phyloP scores from a whole-genome alignment of 331 rosid genomes.

The Prunus yedoensis region DNA sequence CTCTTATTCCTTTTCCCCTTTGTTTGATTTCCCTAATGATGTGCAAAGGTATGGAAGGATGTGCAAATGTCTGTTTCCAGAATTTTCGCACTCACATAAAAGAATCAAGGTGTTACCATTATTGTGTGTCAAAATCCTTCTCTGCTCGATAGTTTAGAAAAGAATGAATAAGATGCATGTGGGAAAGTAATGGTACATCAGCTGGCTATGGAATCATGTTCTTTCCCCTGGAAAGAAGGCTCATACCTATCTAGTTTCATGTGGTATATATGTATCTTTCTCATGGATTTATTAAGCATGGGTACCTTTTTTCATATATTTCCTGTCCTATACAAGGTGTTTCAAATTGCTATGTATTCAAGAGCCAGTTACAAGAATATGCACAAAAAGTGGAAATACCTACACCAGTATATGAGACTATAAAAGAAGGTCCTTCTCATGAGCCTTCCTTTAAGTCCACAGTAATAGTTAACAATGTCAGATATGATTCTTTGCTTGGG shows the following conservation, averaged over 20 bases:
- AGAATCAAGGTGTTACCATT: neutral
- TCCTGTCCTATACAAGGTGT: slow-evolving; percentile 47
- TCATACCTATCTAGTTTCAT: neutral
- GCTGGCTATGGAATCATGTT: neutral
- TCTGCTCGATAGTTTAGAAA: neutral
- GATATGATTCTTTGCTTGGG: slow-evolving; percentile 75
- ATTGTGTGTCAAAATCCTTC: neutral
- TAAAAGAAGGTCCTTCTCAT: slow-evolving; percentile 92
- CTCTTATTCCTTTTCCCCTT: neutral
- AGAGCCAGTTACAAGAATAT: slow-evolving; percentile 90
- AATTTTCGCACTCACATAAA: neutral
- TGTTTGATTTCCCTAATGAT: neutral
- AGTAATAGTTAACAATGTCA: slow-evolving; percentile 59
- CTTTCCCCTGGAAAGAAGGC: neutral
- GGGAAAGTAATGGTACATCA: neutral
- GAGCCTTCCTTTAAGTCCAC: slow-evolving; percentile 82
- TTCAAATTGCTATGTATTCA: slow-evolving; percentile 89
- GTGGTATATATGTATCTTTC: neutral
- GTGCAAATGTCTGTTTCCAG: too few relatives aligned
- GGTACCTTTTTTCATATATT: slow-evolving; percentile 1
- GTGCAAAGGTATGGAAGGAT: too few relatives aligned
- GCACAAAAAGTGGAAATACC: slow-evolving; percentile 63
- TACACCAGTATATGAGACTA: slow-evolving; percentile 86
- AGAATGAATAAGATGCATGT: neutral
- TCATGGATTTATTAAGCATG: neutral